Evolutionary conservation across 2,329 filamentous ascomycete genomes (phyloP), one percentile per base, ranked within the genome.

Genomic region (Penicillium hordei): DNA sequence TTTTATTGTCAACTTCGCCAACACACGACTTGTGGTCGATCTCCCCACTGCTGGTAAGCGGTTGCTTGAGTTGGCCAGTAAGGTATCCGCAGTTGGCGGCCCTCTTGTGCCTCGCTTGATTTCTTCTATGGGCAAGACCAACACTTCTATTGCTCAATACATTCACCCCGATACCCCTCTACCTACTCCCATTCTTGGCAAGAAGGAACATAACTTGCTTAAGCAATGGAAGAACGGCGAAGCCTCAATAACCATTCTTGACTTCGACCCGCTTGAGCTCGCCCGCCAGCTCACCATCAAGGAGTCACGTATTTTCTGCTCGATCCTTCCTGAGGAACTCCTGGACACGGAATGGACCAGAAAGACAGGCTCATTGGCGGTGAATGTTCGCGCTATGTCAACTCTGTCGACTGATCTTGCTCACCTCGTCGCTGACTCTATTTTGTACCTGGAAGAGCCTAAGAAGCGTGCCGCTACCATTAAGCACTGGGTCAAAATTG

Each of bases 401-500:
- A 88, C 89, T 0, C 81, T 99, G 40, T 96, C 93, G 3, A 99
- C 92, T 0, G 93, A 97, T 63, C 80, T 99, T 19, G 92, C 93
- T 5, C 94, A 97, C 69, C 80, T 97, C 39, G 94, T 99, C 12
- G 90, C 91, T 0, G 93, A 97, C 71, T 95, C 90, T 0, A 96
- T 99, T 66, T 83, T 99, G 15, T 86, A 90, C 55, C 84, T 91
- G 57, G 84, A 90, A n/a, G 94, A 97, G 72, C 87, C 89, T 27
- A 97, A 97, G 83, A 96, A 93, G 79, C 86, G 94, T 27, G 93
- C 94, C 0, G 79, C 84, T 1, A 86, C 92, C 52, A 94, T 99
- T 78, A 97, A 99, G 79, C 93, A 97, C 67, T 99, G 94, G 94
- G 90, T 97, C 72, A 99, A 97, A 81, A 87, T 97, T 65, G 91